Percentiles rank a stretch among this genome's conserved stretches.
Conservation (phyloP, 2,329 filamentous ascomycete species). For the Didymella arachidicola region DNA sequence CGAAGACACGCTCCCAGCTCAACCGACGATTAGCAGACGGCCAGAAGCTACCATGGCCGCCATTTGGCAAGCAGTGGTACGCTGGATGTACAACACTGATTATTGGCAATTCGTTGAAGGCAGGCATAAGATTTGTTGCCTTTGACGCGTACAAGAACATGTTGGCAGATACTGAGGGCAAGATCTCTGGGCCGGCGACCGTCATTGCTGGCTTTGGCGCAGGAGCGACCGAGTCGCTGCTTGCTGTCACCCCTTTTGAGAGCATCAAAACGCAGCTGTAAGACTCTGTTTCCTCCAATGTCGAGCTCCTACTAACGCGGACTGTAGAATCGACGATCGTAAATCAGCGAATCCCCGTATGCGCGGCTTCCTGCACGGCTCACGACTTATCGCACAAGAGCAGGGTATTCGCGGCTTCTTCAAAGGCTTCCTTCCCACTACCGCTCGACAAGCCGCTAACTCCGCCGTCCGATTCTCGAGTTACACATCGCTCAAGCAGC, state of each 20-base stretch:
- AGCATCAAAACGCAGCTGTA: constrained; percentile 95
- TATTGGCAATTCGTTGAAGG: constrained; percentile 95
- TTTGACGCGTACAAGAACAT: constrained; percentile 93
- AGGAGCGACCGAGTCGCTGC: constrained; percentile 88
- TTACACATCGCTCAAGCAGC: constrained; percentile 88
- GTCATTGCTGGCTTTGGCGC: constrained; percentile 94
- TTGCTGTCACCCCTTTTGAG: constrained; percentile 96
- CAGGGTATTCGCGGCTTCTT: constrained; percentile 92
- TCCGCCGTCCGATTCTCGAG: constrained; percentile 88
- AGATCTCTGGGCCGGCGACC: constrained; percentile 87
- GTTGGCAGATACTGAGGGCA: constrained; percentile 82
- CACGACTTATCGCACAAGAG: constrained; percentile 84
- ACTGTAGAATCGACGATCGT: constrained; percentile 83
- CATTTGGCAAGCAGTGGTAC: constrained; percentile 95
- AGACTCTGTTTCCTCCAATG: background rate
- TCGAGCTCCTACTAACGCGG: background rate
- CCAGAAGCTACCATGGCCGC: constrained; percentile 92
- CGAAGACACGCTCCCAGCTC: constrained; percentile 93
- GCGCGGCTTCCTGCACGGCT: constrained; percentile 90
- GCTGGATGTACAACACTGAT: constrained; percentile 97
- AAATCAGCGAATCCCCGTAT: constrained; percentile 86
- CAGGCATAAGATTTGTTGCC: constrained; percentile 94
- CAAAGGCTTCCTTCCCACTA: constrained; percentile 95
- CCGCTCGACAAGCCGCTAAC: constrained; percentile 92
- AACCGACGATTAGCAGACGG: constrained; percentile 82